phyloP scores from a whole-genome alignment of 345 rosid genomes.

The Physaria fendleri region DNA sequence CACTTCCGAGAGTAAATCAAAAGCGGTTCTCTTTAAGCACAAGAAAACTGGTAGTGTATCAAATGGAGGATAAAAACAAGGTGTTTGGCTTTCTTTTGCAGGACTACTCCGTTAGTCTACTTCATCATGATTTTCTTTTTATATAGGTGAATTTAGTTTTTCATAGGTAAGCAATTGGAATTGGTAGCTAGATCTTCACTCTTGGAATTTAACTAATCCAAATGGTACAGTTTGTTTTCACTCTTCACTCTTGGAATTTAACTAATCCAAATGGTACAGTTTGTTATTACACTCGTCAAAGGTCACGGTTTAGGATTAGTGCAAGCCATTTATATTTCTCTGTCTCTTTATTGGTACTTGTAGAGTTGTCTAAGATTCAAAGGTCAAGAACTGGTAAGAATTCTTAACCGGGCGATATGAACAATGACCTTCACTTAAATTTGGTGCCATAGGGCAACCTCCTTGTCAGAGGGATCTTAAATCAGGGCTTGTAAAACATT shows the following conservation, averaged over 20 bases:
- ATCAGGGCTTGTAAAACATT: background rate
- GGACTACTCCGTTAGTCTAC: slow-evolving; percentile 82
- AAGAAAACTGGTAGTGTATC: slow-evolving; percentile 91
- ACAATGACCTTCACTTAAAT: background rate
- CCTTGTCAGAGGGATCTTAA: background rate
- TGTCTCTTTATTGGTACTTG: background rate
- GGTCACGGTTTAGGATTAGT: background rate
- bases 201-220: background rate
- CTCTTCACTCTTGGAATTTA: background rate
- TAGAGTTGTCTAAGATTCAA: background rate
- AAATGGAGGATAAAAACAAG: slow-evolving; percentile 82
- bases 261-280: slow-evolving; percentile 6
- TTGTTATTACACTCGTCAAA: background rate
- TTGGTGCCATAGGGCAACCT: background rate
- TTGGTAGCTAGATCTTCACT: background rate
- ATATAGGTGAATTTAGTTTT: background rate
- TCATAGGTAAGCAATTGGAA: background rate
- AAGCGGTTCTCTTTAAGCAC: slow-evolving; percentile 71
- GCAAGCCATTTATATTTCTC: background rate
- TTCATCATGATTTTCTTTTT: background rate
- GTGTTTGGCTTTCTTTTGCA: slow-evolving; percentile 77
- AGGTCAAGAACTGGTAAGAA: background rate
- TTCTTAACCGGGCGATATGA: background rate
- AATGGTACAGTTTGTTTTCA: slow-evolving; percentile 9
- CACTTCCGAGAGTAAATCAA: too few relatives aligned